These are phyloP conservation scores for Quercus phellos DNA, from an alignment of 331 rosid genomes.

Conservation along the genomic window DNA sequence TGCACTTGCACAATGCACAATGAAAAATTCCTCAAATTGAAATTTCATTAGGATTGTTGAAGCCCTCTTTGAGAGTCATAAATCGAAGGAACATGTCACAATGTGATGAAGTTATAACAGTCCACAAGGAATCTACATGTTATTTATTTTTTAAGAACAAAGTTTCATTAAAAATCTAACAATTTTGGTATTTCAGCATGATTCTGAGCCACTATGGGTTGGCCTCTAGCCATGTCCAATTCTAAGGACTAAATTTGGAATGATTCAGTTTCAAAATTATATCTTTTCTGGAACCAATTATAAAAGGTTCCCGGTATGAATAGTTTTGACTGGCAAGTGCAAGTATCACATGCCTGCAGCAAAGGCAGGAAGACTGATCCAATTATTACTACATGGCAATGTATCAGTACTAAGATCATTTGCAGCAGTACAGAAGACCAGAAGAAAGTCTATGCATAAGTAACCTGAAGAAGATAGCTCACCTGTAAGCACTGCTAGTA, in stretches of 20 bases:
- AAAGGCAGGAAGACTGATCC: neutral
- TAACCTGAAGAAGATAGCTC: constrained; percentile 4
- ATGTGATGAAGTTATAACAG: neutral
- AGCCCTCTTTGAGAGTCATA: neutral
- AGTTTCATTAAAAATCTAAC: neutral
- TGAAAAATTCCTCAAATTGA: neutral
- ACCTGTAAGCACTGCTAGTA: constrained; percentile 80
- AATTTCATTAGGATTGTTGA: neutral
- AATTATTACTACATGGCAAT: neutral
- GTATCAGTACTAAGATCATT: neutral
- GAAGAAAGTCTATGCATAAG: neutral
- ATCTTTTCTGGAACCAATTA: neutral
- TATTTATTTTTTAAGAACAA: neutral
- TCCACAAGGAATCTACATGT: neutral
- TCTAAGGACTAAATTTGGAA: neutral
- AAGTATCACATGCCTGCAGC: neutral
- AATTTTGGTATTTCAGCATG: neutral
- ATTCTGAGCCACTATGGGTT: neutral
- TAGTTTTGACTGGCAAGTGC: neutral
- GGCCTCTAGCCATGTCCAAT: neutral
- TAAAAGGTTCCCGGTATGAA: neutral
- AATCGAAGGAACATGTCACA: neutral
- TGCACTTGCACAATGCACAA: neutral
- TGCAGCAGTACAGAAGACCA: neutral
- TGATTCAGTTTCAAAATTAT: neutral